Conservation (phyloP, 768 basidiomycete genomes). For the Mycena maculata region DNA sequence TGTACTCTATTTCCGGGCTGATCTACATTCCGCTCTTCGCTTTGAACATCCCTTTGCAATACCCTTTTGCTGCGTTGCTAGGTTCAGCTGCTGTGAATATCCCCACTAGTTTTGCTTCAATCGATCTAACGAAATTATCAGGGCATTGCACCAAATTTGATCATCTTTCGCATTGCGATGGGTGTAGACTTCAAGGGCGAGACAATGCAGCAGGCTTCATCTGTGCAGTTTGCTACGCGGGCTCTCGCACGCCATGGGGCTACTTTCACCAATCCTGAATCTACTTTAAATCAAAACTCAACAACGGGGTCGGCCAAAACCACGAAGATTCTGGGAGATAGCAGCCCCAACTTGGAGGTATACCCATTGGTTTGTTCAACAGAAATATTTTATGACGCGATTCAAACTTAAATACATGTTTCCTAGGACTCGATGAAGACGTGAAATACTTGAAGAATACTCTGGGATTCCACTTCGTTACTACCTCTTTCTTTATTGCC, state of each 20-base stretch:
- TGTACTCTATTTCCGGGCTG: slow-evolving; percentile 1
- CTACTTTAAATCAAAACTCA: background rate
- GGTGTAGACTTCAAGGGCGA: slow-evolving; percentile 9
- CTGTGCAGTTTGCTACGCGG: background rate
- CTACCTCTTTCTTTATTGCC: too few species aligned
- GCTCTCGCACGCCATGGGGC: background rate
- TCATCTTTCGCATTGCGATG: slow-evolving; percentile 1
- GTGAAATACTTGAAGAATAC: too few species aligned
- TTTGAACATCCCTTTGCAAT: slow-evolving; percentile 1
- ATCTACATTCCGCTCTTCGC: slow-evolving; percentile 3
- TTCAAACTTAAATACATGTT: too few species aligned
- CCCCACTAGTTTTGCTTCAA: background rate
- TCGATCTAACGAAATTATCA: background rate
- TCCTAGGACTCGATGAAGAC: too few species aligned
- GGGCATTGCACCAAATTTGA: slow-evolving; percentile 4
- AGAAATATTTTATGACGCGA: too few species aligned
- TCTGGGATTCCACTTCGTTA: too few species aligned
- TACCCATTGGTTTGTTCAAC: background rate
- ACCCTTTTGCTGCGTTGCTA: background rate
- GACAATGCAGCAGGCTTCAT: background rate
- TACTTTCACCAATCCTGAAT: background rate
- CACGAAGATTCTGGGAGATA: background rate
- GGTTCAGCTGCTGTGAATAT: background rate
- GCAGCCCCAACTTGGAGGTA: background rate
- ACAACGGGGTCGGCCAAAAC: background rate